These are phyloP conservation scores for Funneliformis mosseae DNA, from an alignment of 192 early-diverging fungal genomes.

Conservation along the genomic window DNA sequence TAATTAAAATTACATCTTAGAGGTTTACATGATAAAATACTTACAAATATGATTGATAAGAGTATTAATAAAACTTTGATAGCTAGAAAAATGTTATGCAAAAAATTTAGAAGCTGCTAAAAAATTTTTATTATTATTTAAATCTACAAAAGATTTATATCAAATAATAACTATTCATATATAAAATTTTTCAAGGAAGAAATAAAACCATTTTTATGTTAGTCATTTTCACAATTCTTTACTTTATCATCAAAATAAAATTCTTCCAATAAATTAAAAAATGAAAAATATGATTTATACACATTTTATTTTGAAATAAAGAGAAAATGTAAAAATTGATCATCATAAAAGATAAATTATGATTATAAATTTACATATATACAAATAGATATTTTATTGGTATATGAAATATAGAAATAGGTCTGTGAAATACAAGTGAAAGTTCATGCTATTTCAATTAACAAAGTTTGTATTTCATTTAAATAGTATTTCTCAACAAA, in stretches of 20 bases:
- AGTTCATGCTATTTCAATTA: too few relatives aligned
- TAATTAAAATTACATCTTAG: constrained; percentile 22
- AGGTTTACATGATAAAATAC: neutral
- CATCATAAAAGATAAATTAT: too few relatives aligned
- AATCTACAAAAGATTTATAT: constrained; percentile 17
- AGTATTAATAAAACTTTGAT: constrained; percentile 20
- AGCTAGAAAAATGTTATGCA: constrained; percentile 9
- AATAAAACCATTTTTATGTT: neutral
- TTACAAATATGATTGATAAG: neutral
- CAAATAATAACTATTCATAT: constrained; percentile 3
- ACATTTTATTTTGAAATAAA: too few relatives aligned
- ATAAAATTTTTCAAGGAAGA: constrained; percentile 10
- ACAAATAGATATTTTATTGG: constrained; percentile 21
- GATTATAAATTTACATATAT: too few relatives aligned
- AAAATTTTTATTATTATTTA: constrained; percentile 9
- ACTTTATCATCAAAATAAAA: too few relatives aligned
- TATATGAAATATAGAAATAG: constrained; percentile 25
- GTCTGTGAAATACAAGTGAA: constrained; percentile 4
- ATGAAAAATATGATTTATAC: neutral
- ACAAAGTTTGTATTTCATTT: constrained; percentile 5
- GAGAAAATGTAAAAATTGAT: neutral
- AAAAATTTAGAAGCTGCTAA: constrained; percentile 22
- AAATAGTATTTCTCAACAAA: neutral
- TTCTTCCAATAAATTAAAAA: too few relatives aligned
- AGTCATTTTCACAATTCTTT: too few relatives aligned